Evolutionary conservation across 2,329 filamentous ascomycete species (phyloP).

Genomic region (Lithohypha guttulata): DNA sequence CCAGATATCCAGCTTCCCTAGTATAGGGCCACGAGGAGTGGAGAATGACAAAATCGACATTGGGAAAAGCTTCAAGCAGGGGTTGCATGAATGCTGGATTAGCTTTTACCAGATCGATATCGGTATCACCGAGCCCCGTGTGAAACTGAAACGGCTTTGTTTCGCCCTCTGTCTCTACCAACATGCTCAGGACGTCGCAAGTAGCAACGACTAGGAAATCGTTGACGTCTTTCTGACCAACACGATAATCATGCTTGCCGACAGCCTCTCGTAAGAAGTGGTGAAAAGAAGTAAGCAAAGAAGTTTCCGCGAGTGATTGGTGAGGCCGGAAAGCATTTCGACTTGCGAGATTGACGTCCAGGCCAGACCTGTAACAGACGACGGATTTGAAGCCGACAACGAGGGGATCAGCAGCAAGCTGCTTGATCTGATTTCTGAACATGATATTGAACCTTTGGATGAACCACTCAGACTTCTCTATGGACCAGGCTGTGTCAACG

Average conservation of each 20-base stretch:
- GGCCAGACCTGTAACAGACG: conserved; percentile 68
- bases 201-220: conserved; percentile 57
- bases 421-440: conserved; percentile 44
- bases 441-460: conserved; percentile 35
- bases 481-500: conserved; percentile 31
- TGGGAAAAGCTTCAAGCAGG: conserved; percentile 58
- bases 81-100: conserved; percentile 67
- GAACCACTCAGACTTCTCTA: conserved; percentile 21
- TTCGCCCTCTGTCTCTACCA: conserved; percentile 26
- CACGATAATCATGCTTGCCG: conserved; percentile 26
- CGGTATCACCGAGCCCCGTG: conserved; percentile 70
- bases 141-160: conserved; percentile 65
- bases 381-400: conserved; percentile 76
- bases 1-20: conserved; percentile 66
- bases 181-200: conserved; percentile 46
- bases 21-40: conserved; percentile 76
- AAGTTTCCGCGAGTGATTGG: conserved; percentile 20
- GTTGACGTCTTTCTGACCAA: conserved; percentile 57
- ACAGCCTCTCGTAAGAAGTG: conserved; percentile 18
- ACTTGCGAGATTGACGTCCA: conserved; percentile 42
- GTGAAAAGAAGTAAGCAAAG: conserved; percentile 18
- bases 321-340: conserved; percentile 20
- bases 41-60: conserved; percentile 64
- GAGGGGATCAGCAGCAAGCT: conserved; percentile 51
- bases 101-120: conserved; percentile 57